Conservation (phyloP, 2,329 filamentous ascomycete species). For the Coccinonectria pachysandricola region DNA sequence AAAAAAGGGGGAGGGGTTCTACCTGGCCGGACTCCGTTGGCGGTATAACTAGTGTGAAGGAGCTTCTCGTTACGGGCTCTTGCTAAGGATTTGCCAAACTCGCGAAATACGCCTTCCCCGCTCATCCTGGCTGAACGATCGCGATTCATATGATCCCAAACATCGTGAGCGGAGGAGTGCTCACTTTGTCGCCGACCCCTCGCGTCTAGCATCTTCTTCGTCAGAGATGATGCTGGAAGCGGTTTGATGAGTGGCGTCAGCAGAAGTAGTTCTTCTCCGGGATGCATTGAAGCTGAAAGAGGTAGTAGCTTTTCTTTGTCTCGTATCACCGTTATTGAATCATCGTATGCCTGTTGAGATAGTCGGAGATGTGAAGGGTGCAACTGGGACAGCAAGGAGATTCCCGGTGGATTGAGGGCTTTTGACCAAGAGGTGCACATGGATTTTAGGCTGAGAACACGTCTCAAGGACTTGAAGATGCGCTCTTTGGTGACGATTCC, state of each 20-base stretch:
- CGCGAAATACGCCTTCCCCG: slow-evolving; percentile 84
- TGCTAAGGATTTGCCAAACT: slow-evolving; percentile 79
- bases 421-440: slow-evolving; percentile 85
- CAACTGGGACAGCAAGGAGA: slow-evolving; percentile 65
- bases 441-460: slow-evolving; percentile 72
- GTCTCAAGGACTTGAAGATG: slow-evolving; percentile 67
- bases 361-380: slow-evolving; percentile 74
- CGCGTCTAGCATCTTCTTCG: slow-evolving; percentile 55
- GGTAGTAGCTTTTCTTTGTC: slow-evolving; percentile 82
- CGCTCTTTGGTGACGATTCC: slow-evolving; percentile 75
- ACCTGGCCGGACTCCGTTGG: slow-evolving; percentile 77
- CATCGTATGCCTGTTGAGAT: slow-evolving; percentile 79
- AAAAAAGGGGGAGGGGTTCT: not conserved
- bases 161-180: slow-evolving; percentile 38
- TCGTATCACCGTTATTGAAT: slow-evolving; percentile 83
- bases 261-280: slow-evolving; percentile 79
- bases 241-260: slow-evolving; percentile 86
- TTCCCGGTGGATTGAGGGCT: slow-evolving; percentile 77
- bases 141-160: slow-evolving; percentile 44
- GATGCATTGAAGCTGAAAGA: slow-evolving; percentile 68
- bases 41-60: slow-evolving; percentile 88
- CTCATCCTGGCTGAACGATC: slow-evolving; percentile 65
- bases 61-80: slow-evolving; percentile 77
- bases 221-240: slow-evolving; percentile 78
- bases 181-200: slow-evolving; percentile 29